A percentile compares a stretch with the other conserved stretches of the same genome.
Conservation (phyloP, 208 protist species). For the Leishmania aethiopica region DNA sequence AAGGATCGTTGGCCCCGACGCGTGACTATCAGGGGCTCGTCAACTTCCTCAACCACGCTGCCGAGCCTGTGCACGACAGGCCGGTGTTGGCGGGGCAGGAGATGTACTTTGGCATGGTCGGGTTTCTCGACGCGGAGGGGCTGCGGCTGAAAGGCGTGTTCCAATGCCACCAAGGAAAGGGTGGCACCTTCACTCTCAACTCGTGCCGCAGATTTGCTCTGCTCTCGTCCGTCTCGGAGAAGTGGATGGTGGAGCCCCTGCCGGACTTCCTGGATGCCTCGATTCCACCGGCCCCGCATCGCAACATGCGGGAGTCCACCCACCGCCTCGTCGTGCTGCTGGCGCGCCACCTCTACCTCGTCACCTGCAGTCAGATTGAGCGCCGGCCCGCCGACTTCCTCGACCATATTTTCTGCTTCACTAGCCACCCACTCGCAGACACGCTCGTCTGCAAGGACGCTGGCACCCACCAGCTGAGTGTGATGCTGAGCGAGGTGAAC, state of each 20-base stretch:
- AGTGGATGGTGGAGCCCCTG: conserved; percentile 76
- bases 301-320: conserved; percentile 53
- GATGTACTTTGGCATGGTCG: conserved; percentile 42
- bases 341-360: conserved; percentile 85
- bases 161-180: conserved; percentile 55
- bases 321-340: conserved; percentile 88
- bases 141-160: conserved; percentile 69
- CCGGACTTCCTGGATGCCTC: conserved; percentile 69
- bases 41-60: conserved; percentile 14
- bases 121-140: conserved; percentile 73
- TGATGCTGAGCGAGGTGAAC: conserved; percentile 64
- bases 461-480: conserved; percentile 50
- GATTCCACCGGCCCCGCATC: conserved; percentile 49
- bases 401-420: conserved; percentile 69
- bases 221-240: conserved; percentile 44
- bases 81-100: conserved; percentile 6
- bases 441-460: conserved; percentile 52
- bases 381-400: conserved; percentile 49
- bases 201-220: conserved; percentile 51
- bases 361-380: conserved; percentile 61
- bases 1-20: background rate
- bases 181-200: conserved; percentile 61
- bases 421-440: conserved; percentile 74
- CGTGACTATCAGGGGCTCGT: conserved; percentile 22
- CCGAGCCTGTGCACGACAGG: background rate